Evolutionary conservation across 495 filamentous ascomycete genomes (phyloP), one percentile per base, ranked within the genome.

Genomic region (Daldinia loculata): DNA sequence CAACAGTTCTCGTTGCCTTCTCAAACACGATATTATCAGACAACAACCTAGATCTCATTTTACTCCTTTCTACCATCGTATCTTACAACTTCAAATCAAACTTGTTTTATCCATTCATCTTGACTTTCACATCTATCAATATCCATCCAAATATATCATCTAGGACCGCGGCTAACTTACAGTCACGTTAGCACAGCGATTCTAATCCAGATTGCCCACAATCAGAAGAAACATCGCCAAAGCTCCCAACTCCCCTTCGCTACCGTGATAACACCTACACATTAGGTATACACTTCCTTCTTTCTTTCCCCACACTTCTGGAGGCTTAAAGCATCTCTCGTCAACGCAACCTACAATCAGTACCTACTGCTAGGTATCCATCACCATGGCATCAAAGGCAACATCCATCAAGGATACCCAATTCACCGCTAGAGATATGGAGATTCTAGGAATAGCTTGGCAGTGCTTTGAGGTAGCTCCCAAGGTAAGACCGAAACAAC

Each of bases 391-490:
- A 11, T 52, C 61, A 0, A 61, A 56, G 22, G 14, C 22, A 22
- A 15, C 61, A 15, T 5, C 50, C 8, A 22, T 19, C 24, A 56
- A 64, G 39, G 61, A 22, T 3, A 6, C 55, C 7, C 55, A 56
- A 4, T 27, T 72, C 36, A 56, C 60, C 0, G 12, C 53, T 15
- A 67, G 71, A 4, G 71, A 74, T 1, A 61, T 67, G 38, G 71
- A 74, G 11, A 57, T 74, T 2, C 67, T 74, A 0, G 38, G 38
- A 0, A 32, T 36, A 7, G 56, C 63, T 4, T 74, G 62, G 62
- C 43, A 61, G 27, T 61, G 71, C 39, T 67, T 70, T 14, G 63
- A 67, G 0, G 50, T 12, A 0, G 3, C 4, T 1, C 71, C 71
- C 6, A 74, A 59, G 59, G 71, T 74, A 61, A 56, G 59, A 67